Evolutionary conservation across 2,329 filamentous ascomycete genomes (phyloP), one percentile per base, ranked within the genome.

Genomic region (Diaporthe destruens): DNA sequence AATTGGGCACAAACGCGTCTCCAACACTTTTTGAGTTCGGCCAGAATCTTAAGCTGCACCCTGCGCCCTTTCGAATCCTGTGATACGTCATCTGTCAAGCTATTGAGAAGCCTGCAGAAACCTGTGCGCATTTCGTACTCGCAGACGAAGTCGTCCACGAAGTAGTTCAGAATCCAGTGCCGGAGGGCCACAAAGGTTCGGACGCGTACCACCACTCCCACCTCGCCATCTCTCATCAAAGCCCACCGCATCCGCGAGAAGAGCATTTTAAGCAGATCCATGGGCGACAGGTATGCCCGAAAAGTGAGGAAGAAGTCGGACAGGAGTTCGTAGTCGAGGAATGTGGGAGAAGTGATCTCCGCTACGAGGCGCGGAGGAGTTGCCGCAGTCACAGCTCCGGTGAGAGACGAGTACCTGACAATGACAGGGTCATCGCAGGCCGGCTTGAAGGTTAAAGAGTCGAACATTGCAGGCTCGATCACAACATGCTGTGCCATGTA

Each of bases 151-250:
- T 99, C 96, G 79, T 99, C 96, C 71, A 94, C 88, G 77, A 98
- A 99, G 82, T 99, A 99, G 81, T 99, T 99, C 75, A 99, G 84
- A 72, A 98, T 95, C 96, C 96, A 99, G 82, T 99, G 96, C 71
- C 96, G 91, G 56, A 98, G 87, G 9, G 96, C 96, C 34, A 98
- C 96, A 84, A 98, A 99, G 0, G 95, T 97, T 54, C 96, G 90
- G 20, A 99, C 97, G 65, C 96, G 91, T n/a, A 98, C 96, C 68
- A 99, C 94, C 79, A 95, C 93, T 51, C 96, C 96, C 72, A 92
- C 91, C 80, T 98, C 94, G 79, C 97, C 94, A 59, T 89, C 85
- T 71, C 94, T 89, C 61, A 89, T 89, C 63, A 98, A 87, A 0
- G 96, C 95, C 96, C 96, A 99, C 76, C 91, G 88, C 68, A 99